Base-by-base conservation (phyloP, 2,329 filamentous ascomycete genomes). In the Xylaria sp. region DNA sequence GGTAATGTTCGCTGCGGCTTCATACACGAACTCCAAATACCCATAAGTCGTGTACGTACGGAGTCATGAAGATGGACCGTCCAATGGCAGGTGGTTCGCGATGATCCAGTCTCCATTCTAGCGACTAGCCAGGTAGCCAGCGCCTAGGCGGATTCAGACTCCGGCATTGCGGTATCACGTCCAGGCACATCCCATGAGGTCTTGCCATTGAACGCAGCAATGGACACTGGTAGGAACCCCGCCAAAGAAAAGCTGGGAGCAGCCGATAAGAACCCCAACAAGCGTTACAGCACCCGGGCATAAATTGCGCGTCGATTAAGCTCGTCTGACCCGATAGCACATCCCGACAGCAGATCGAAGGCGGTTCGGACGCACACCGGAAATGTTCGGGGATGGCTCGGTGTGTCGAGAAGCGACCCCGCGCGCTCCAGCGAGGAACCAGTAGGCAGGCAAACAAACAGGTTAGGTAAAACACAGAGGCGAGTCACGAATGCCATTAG, bases 301-400 rank as follows among this genome's bases (percentile, higher is more conserved):
- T 46, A 48, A 48, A 51, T 56, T 50, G 49, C 41, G 24, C 44
- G 39, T 37, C 22, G 40, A 37, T 49, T 37, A 38, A 50, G 41
- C 49, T 29, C 22, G 18, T 54, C 46, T 47, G 55, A 54, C 50
- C 49, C 37, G 54, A 52, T 47, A 16, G 43, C 41, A 52, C 53
- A 48, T 58, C 57, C 60, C 57, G 57, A 60, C 37, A 44, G 50
- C 48, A 52, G 59, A 54, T 58, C 48, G 44, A 54, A 37, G 39
- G 40, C 13, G n/a, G 43, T 48, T 61, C 60, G 60, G 60, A 40
- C 37, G 54, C 54, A 42, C 48, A 54, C 59, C 60, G 62, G 60
- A 29, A 42, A 53, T 42, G 38, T 44, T 63, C 61, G 61, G 61
- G 40, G 61, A 63, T 63, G 61, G 60, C 37, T 63, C 61, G 61